These are phyloP conservation scores for Paramyrothecium sp. DNA, from an alignment of 2,329 filamentous ascomycete species.

Conservation along the genomic window DNA sequence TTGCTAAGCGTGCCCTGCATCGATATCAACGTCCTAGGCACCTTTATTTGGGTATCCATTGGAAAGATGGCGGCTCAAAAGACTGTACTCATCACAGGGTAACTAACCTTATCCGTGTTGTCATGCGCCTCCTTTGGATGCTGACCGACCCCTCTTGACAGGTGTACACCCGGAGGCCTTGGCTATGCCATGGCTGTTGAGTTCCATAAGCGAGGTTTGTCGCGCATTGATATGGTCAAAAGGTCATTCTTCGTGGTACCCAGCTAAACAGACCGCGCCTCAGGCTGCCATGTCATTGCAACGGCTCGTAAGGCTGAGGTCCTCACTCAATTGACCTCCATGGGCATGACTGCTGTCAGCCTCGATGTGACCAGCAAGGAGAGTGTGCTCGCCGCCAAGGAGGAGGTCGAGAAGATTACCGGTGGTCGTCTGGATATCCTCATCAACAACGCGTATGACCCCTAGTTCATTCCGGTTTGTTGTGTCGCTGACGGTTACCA, in stretches of 20 bases:
- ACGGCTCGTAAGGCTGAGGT: constrained; percentile 51
- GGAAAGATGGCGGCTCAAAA: too few species aligned
- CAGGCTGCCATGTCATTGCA: constrained; percentile 50
- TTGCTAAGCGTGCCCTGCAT: too few species aligned
- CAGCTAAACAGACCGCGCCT: background rate
- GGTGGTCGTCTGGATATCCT: constrained; percentile 55
- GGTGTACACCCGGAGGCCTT: constrained; percentile 59
- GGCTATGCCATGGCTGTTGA: constrained; percentile 52
- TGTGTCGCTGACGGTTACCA: constrained; percentile 16
- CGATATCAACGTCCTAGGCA: too few species aligned
- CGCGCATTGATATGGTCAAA: background rate
- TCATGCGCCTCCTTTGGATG: background rate
- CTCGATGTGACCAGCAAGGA: constrained; percentile 53
- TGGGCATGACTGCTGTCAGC: constrained; percentile 47
- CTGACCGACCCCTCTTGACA: constrained; percentile 18
- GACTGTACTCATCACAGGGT: constrained; percentile 48
- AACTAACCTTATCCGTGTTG: constrained; percentile 7
- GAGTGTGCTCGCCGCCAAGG: constrained; percentile 48
- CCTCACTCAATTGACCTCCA: constrained; percentile 40
- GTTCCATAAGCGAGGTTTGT: constrained; percentile 49
- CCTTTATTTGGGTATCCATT: too few species aligned
- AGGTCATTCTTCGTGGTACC: background rate
- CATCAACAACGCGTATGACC: constrained; percentile 56
- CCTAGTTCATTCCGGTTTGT: background rate
- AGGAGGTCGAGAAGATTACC: constrained; percentile 45